These are phyloP conservation scores for Colletotrichum abscissum DNA, from an alignment of 2,329 filamentous ascomycete genomes.

Conservation along the genomic window DNA sequence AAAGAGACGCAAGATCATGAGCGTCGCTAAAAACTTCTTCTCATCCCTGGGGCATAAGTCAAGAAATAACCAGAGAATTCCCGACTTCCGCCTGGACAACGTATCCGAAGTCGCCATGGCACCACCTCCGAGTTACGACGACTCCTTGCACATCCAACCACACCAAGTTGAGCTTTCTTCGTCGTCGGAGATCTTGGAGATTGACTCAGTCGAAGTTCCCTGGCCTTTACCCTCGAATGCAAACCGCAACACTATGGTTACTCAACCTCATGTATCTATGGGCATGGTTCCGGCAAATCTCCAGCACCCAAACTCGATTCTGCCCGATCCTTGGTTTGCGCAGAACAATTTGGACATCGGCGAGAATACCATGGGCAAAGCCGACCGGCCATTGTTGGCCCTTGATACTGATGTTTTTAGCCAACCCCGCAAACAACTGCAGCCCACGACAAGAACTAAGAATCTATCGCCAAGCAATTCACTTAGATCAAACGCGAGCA, in stretches of 20 bases:
- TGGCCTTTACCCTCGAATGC: constrained; percentile 2
- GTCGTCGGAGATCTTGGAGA: constrained; percentile 64
- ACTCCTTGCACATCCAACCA: constrained; percentile 50
- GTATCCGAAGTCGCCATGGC: constrained; percentile 42
- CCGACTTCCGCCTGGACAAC: constrained; percentile 46
- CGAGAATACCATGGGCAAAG: constrained; percentile 31
- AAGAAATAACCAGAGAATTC: constrained; percentile 46
- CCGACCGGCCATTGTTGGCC: constrained; percentile 51
- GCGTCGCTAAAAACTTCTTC: constrained; percentile 66
- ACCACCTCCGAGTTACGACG: constrained; percentile 61
- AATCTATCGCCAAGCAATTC: constrained; percentile 59
- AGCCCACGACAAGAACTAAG: constrained; percentile 49
- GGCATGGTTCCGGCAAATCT: neutral
- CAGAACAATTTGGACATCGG: constrained; percentile 32
- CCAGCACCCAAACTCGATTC: neutral
- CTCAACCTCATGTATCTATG: neutral
- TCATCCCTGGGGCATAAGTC: constrained; percentile 62
- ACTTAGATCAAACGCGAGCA: constrained; percentile 56
- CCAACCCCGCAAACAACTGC: constrained; percentile 43
- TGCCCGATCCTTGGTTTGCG: constrained; percentile 29
- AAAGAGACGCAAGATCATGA: constrained; percentile 62
- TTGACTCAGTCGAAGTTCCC: constrained; percentile 60
- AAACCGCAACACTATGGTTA: neutral
- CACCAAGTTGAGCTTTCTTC: constrained; percentile 57
- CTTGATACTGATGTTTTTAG: constrained; percentile 51